Percentiles rank a stretch among this genome's conserved stretches.
phyloP scores from a whole-genome alignment of 176 grass and related monocot species.

The Ampelocalamus luodianensis region DNA sequence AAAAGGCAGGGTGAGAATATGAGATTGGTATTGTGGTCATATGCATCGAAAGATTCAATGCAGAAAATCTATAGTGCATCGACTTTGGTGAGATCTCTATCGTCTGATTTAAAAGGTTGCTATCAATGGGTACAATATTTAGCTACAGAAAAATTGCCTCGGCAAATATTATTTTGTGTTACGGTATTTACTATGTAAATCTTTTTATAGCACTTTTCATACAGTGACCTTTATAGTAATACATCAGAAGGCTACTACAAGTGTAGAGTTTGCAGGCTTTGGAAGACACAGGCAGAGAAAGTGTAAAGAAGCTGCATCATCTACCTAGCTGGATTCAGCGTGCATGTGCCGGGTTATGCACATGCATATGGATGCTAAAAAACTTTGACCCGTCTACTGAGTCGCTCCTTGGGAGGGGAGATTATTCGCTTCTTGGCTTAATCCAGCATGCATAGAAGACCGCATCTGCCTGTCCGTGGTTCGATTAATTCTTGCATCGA shows the following conservation, averaged over 20 bases:
- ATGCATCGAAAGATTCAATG: too few species aligned
- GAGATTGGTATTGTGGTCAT: too few species aligned
- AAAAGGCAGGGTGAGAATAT: not conserved
- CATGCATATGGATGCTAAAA: not conserved
- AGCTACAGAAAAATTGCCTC: too few species aligned
- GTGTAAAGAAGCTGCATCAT: not conserved
- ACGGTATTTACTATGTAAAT: too few species aligned
- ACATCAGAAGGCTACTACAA: not conserved
- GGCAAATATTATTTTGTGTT: too few species aligned
- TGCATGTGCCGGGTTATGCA: conserved; percentile 31
- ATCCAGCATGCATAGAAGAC: conserved; percentile 22
- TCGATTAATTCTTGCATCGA: not conserved
- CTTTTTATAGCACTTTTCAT: too few species aligned
- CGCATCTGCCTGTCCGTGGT: conserved; percentile 3
- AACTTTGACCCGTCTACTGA: conserved; percentile 30
- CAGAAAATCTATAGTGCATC: too few species aligned
- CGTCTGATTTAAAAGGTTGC: too few species aligned
- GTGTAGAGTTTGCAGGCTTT: not conserved
- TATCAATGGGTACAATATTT: too few species aligned
- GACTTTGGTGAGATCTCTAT: too few species aligned
- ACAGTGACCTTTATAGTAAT: too few species aligned
- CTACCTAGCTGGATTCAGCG: not conserved
- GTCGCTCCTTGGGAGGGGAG: not conserved
- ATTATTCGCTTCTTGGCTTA: conserved; percentile 35
- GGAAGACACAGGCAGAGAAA: not conserved